Evolutionary conservation across 257 asterid species (phyloP).

Genomic region (Lavandula angustifolia): DNA sequence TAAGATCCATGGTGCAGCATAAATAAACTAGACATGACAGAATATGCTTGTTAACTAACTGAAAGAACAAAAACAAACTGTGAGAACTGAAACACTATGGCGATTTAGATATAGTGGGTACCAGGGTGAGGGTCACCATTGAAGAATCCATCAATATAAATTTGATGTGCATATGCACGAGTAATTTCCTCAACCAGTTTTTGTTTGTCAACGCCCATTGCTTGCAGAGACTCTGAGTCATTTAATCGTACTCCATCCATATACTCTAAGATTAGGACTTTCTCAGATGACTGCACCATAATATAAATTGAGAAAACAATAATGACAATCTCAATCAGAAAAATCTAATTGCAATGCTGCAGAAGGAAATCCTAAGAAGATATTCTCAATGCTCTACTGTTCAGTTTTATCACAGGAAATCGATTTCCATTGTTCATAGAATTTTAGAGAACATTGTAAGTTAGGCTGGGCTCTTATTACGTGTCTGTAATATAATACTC

Average conservation of each 20-base stretch:
- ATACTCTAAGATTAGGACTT: constrained; percentile 83
- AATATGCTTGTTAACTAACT: constrained; percentile 12
- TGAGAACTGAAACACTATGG: not conserved
- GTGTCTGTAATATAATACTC: no score
- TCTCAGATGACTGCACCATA: constrained; percentile 79
- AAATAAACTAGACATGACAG: constrained; percentile 23
- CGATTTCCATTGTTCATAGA: not conserved
- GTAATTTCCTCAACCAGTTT: constrained; percentile 94
- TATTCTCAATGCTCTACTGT: not conserved
- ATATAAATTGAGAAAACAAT: constrained; percentile 24
- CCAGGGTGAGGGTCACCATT: constrained; percentile 99
- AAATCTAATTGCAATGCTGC: constrained; percentile 18
- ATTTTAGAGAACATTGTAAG: not conserved
- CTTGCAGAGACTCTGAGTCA: constrained; percentile 71
- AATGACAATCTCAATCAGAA: not conserved
- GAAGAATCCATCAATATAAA: constrained; percentile 94
- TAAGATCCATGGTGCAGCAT: constrained; percentile 21
- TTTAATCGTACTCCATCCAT: constrained; percentile 96
- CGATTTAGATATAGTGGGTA: constrained; percentile 15
- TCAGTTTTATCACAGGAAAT: not conserved
- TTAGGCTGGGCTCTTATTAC: not conserved
- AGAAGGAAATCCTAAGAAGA: constrained; percentile 11
- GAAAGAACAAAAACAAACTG: constrained; percentile 8
- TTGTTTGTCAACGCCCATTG: constrained; percentile 85
- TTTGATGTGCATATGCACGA: constrained; percentile 98